A percentile compares a stretch with the other conserved stretches of the same genome.
phyloP scores from a whole-genome alignment of 208 protist genomes.

The Acanthamoeba quina region DNA sequence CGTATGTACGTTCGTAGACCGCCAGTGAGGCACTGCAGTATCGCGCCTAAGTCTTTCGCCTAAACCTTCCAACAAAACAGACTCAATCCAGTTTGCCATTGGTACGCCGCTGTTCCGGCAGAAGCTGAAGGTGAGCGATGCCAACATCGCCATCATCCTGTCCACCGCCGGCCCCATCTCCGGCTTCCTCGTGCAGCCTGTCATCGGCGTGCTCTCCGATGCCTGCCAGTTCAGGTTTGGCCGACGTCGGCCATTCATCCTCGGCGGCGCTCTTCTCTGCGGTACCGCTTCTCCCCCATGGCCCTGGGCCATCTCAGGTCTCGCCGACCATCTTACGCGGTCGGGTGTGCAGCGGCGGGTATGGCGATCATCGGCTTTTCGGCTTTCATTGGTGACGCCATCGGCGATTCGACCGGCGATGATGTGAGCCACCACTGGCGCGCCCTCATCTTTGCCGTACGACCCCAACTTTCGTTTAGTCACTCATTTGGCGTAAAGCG shows the following conservation, averaged over 20 bases:
- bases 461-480: background rate
- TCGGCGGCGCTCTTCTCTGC: constrained; percentile 79
- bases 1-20: constrained; percentile 66
- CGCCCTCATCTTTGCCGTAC: constrained; percentile 76
- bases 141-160: constrained; percentile 78
- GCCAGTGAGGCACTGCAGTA: background rate
- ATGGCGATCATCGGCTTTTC: constrained; percentile 78
- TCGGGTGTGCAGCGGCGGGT: background rate
- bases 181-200: constrained; percentile 84
- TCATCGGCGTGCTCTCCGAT: constrained; percentile 83
- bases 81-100: constrained; percentile 83
- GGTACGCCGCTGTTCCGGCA: constrained; percentile 80
- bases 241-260: constrained; percentile 84
- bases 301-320: background rate
- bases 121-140: constrained; percentile 76
- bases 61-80: background rate
- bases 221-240: constrained; percentile 71
- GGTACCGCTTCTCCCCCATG: background rate
- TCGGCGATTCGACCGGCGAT: constrained; percentile 71
- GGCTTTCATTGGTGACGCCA: constrained; percentile 52
- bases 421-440: constrained; percentile 65
- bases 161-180: constrained; percentile 79
- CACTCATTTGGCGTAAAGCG: background rate
- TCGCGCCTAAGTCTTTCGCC: background rate
- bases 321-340: background rate